A percentile compares a stretch with the other conserved stretches of the same genome.
phyloP scores from a whole-genome alignment of 202 grass and related monocot species.

The Elaeis oleifera region DNA sequence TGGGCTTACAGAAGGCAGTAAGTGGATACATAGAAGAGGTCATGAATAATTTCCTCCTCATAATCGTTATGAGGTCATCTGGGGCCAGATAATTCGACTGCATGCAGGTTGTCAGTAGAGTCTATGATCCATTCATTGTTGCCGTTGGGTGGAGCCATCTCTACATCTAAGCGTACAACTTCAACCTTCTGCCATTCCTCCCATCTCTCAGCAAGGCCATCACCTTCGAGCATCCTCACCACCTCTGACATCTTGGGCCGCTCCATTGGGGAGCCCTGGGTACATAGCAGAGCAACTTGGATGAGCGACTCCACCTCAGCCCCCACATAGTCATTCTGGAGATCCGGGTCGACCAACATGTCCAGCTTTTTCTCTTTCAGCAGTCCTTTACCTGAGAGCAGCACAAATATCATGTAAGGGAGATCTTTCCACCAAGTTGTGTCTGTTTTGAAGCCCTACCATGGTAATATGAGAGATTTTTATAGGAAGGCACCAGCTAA shows the following conservation, averaged over 20 bases:
- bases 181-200: slow-evolving; percentile 96
- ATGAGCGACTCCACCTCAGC: slow-evolving; percentile 76
- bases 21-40: too few relatives aligned
- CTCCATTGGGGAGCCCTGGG: slow-evolving; percentile 60
- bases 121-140: slow-evolving; percentile 53
- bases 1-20: too few relatives aligned
- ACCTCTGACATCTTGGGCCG: slow-evolving; percentile 89
- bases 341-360: slow-evolving; percentile 65
- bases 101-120: slow-evolving; percentile 67
- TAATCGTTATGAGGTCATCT: slow-evolving; percentile 28
- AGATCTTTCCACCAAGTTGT: too few relatives aligned
- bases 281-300: slow-evolving; percentile 81
- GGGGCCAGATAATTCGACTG: slow-evolving; percentile 61
- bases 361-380: slow-evolving; percentile 75
- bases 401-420: too few relatives aligned
- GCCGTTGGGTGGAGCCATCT: slow-evolving; percentile 33
- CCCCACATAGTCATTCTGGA: slow-evolving; percentile 61
- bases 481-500: too few relatives aligned
- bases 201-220: slow-evolving; percentile 74
- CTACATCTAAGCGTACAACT: slow-evolving; percentile 59
- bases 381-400: slow-evolving; percentile 59
- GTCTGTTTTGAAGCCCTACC: too few relatives aligned
- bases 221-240: slow-evolving; percentile 86
- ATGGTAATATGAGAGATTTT: too few relatives aligned
- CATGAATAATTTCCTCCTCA: background rate